Base-by-base conservation (phyloP, 1,139 yeast species). In the Saccharomyces hybrid region DNA sequence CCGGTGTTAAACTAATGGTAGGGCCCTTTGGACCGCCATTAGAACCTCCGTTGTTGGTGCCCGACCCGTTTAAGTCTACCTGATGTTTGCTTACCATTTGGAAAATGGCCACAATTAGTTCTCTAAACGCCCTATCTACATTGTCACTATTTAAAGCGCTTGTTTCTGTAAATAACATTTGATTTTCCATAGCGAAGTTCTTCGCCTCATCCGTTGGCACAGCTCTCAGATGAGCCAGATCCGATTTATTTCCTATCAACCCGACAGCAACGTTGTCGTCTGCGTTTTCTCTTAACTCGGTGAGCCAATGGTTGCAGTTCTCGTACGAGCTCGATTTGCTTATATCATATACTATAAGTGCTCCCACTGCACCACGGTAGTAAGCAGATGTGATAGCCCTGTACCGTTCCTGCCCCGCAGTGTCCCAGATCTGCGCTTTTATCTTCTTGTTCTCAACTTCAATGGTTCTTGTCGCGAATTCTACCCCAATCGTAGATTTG, bases 401-500 rank as follows among this genome's bases (percentile, higher is more conserved):
- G 76, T 93, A 93, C 70, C 99, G 83, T 74, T 93, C 99, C 76
- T 93, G 99, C 57, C 99, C 99, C 1, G 99, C 99, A 31, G 99
- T 93, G 72, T 93, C 99, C 99, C 99, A 93, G 68, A 93, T 90
- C 73, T 95, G 99, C 7, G 98, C 97, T 74, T 93, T 93, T 68
- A 95, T 90, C 69, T 95, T 80, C 73, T 91, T 93, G 57, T 95
- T 96, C 66, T 93, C 98, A 55, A 93, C 91, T 66, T 88, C 95
- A 55, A 93, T 83, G 2, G 98, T 91, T 71, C 97, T 81, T 46
- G 98, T 95, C 50, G 98, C 98, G 77, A 93, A 95, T 73, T 95
- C 99, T 50, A 93, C 99, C 51, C 99, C 99, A 67, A 93, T 95
- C 27, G 99, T 93, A 54, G 96, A 86, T 72, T 95, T 86, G 47